phyloP scores from a whole-genome alignment of 768 basidiomycete species.

The Auriscalpium vulgare region DNA sequence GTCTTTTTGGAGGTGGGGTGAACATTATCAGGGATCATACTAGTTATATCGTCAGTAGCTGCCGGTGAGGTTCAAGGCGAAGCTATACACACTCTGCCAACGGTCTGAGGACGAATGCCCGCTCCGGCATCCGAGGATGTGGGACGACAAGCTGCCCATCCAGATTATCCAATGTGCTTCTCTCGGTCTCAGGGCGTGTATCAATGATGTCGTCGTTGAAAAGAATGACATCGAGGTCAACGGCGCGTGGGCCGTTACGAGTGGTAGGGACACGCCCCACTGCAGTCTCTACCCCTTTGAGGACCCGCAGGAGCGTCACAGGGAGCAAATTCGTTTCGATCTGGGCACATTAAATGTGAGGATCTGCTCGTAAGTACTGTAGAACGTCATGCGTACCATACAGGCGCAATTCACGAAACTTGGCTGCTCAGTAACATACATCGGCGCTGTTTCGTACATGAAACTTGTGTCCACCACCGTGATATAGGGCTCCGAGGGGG shows the following conservation, averaged over 20 bases:
- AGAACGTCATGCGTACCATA: slow-evolving; percentile 45
- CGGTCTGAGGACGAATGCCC: slow-evolving; percentile 90
- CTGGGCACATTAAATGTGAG: slow-evolving; percentile 30
- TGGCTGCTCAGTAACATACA: slow-evolving; percentile 92
- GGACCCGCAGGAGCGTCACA: slow-evolving; percentile 41
- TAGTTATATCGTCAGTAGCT: slow-evolving; percentile 21
- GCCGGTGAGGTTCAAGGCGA: neutral
- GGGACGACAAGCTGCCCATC: slow-evolving; percentile 74
- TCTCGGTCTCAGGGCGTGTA: slow-evolving; percentile 36
- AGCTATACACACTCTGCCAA: slow-evolving; percentile 64
- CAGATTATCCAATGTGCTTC: slow-evolving; percentile 40
- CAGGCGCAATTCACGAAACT: slow-evolving; percentile 89
- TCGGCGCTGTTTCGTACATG: slow-evolving; percentile 88
- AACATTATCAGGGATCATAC: slow-evolving; percentile 69
- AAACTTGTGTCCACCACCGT: slow-evolving; percentile 72
- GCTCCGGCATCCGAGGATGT: slow-evolving; percentile 71
- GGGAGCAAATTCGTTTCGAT: slow-evolving; percentile 69
- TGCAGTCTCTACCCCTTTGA: slow-evolving; percentile 65
- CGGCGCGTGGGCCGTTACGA: slow-evolving; percentile 79
- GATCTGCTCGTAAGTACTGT: too few species aligned
- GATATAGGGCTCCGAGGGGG: slow-evolving; percentile 18
- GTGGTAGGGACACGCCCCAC: slow-evolving; percentile 77
- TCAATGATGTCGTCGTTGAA: slow-evolving; percentile 61
- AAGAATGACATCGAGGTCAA: slow-evolving; percentile 84
- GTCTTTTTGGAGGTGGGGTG: slow-evolving; percentile 54